Evolutionary conservation across 768 basidiomycete species (phyloP).

Genomic region (Leccinellum luteum): DNA sequence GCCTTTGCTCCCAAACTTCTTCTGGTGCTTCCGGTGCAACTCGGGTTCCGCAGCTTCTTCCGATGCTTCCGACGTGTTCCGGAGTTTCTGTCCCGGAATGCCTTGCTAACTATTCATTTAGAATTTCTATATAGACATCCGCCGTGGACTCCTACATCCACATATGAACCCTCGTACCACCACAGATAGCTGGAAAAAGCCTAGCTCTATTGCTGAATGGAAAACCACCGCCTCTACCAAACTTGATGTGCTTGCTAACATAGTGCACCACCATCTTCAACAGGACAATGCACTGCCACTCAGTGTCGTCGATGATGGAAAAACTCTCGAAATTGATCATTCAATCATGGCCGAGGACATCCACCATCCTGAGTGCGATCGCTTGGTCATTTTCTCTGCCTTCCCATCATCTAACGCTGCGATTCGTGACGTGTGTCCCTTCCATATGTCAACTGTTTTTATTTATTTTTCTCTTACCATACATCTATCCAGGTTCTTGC

Average conservation of each 20-base stretch:
- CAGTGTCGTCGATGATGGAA: background rate
- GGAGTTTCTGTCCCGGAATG: too few relatives aligned
- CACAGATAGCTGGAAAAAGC: background rate
- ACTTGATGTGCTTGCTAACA: background rate
- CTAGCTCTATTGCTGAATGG: background rate
- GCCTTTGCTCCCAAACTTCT: too few relatives aligned
- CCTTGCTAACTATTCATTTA: too few relatives aligned
- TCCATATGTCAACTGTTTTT: too few relatives aligned
- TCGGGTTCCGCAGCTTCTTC: too few relatives aligned
- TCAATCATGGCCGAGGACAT: background rate
- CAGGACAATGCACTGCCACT: background rate
- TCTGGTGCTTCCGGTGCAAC: too few relatives aligned
- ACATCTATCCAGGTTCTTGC: background rate
- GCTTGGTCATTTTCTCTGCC: background rate
- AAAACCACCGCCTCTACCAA: background rate
- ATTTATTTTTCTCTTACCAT: background rate
- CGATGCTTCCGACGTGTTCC: too few relatives aligned
- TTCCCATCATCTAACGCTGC: background rate
- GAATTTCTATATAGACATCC: slow-evolving; percentile 5
- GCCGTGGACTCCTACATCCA: background rate
- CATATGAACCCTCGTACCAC: background rate
- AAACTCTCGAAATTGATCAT: background rate
- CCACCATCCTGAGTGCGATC: background rate
- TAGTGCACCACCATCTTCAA: background rate
- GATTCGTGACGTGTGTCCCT: background rate